These are phyloP conservation scores for Thelephora terrestris DNA, from an alignment of 1,284 basidiomycete genomes.

Conservation along the genomic window DNA sequence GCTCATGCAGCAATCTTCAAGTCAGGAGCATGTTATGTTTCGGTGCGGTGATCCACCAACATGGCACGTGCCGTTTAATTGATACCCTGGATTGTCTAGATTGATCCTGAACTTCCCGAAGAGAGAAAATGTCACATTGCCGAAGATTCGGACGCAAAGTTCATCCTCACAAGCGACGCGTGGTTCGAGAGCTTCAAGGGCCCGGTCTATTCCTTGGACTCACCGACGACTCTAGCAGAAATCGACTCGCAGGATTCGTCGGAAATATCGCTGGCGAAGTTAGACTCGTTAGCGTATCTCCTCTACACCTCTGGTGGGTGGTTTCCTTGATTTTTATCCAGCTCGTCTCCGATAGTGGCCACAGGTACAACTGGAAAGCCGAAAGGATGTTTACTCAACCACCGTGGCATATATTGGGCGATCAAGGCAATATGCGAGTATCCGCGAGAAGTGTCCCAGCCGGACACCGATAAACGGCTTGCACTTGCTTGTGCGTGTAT, in stretches of 20 bases:
- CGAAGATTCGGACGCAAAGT: conserved; percentile 31
- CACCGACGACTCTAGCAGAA: conserved; percentile 19
- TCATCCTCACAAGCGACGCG: conserved; percentile 30
- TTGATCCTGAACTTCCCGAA: conserved; percentile 40
- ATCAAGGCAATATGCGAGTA: conserved; percentile 31
- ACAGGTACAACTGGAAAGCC: conserved; percentile 46
- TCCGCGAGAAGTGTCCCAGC: conserved; percentile 25
- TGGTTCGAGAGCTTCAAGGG: conserved; percentile 19
- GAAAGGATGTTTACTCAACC: conserved; percentile 45
- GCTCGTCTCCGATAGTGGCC: background rate
- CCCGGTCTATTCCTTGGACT: conserved; percentile 22
- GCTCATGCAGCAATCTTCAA: conserved; percentile 38
- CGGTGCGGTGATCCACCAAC: conserved; percentile 23
- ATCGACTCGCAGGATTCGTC: conserved; percentile 13
- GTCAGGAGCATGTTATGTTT: conserved; percentile 45
- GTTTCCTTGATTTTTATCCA: background rate
- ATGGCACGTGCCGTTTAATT: conserved; percentile 2
- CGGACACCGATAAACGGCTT: conserved; percentile 29
- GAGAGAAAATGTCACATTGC: conserved; percentile 41
- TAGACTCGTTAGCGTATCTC: conserved; percentile 30
- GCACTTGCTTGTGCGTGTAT: conserved; percentile 32
- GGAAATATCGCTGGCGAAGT: conserved; percentile 23
- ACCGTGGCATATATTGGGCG: conserved; percentile 33
- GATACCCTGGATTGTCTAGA: conserved; percentile 20
- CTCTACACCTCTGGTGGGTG: conserved; percentile 41